Percentiles rank a stretch among this genome's conserved stretches.
Evolutionary conservation across 2,329 filamentous ascomycete species (phyloP).

Genomic region (Exserohilum turcica): DNA sequence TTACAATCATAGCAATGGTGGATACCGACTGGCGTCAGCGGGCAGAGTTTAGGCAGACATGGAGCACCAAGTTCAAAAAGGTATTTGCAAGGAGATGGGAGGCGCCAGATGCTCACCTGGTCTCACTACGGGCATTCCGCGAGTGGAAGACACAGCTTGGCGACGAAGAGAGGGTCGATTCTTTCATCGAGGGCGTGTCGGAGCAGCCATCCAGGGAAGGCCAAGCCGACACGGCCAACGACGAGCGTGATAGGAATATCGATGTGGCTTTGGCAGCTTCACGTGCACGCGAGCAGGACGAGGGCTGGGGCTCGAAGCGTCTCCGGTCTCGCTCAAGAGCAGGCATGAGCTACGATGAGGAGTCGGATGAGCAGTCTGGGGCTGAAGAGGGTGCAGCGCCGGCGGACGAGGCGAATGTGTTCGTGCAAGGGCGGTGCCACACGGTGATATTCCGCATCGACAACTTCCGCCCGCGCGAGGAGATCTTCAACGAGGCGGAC

Average conservation of each 20-base stretch:
- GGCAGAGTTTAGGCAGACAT: slow-evolving; percentile 76
- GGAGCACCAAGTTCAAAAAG: slow-evolving; percentile 71
- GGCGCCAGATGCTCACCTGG: slow-evolving; percentile 52
- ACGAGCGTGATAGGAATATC: slow-evolving; percentile 29
- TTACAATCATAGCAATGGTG: slow-evolving; percentile 74
- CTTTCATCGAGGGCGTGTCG: slow-evolving; percentile 29
- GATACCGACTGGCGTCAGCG: slow-evolving; percentile 81
- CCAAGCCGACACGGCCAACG: neutral
- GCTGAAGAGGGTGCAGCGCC: slow-evolving; percentile 19
- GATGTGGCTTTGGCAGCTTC: slow-evolving; percentile 32
- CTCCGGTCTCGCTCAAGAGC: slow-evolving; percentile 38
- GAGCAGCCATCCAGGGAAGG: slow-evolving; percentile 11
- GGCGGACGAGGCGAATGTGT: slow-evolving; percentile 30
- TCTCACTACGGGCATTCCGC: slow-evolving; percentile 51
- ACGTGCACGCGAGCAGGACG: slow-evolving; percentile 25
- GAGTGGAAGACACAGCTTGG: slow-evolving; percentile 43
- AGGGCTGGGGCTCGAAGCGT: slow-evolving; percentile 38
- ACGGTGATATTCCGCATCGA: slow-evolving; percentile 74
- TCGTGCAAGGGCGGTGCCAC: slow-evolving; percentile 71
- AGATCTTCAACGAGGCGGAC: slow-evolving; percentile 71
- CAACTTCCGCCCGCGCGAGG: slow-evolving; percentile 73
- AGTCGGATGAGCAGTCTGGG: slow-evolving; percentile 35
- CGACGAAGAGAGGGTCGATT: slow-evolving; percentile 23
- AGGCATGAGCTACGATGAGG: slow-evolving; percentile 36
- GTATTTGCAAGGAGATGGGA: slow-evolving; percentile 64